Conservation (phyloP, 768 basidiomycete genomes). For the Rhodosporidiobolus odoratus region DNA sequence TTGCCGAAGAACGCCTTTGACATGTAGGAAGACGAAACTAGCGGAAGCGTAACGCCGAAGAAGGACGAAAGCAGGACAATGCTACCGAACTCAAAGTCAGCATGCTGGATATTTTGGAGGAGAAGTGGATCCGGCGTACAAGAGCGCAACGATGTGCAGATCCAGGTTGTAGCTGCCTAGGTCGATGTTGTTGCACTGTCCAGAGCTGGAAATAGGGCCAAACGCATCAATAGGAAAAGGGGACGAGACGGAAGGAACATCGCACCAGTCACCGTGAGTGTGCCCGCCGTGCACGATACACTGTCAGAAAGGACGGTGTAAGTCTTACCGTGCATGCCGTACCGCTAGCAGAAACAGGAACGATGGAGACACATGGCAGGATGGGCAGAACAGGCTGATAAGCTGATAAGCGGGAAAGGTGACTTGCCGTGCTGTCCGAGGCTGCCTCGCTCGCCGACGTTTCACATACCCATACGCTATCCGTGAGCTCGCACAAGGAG, state of each 20-base stretch:
- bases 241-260: background rate
- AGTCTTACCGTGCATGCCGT: too few relatives aligned
- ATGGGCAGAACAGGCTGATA: background rate
- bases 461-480: conserved; percentile 28
- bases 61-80: conserved; percentile 31
- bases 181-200: conserved; percentile 30
- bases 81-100: too few relatives aligned
- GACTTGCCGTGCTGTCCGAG: background rate
- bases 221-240: too few relatives aligned
- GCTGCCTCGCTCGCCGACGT: background rate
- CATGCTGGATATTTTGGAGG: too few relatives aligned
- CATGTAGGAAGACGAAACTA: conserved; percentile 19
- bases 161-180: conserved; percentile 32
- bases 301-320: too few relatives aligned
- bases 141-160: conserved; percentile 39
- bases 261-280: conserved; percentile 35
- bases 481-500: conserved; percentile 26
- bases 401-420: background rate
- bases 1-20: background rate
- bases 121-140: too few relatives aligned
- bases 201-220: background rate
- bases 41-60: conserved; percentile 34
- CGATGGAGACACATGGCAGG: background rate
- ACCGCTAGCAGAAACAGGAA: too few relatives aligned
- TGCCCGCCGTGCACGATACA: conserved; percentile 36